Evolutionary conservation across 2,329 filamentous ascomycete genomes (phyloP), one percentile per base, ranked within the genome.

Genomic region (Fusarium albosuccineum): DNA sequence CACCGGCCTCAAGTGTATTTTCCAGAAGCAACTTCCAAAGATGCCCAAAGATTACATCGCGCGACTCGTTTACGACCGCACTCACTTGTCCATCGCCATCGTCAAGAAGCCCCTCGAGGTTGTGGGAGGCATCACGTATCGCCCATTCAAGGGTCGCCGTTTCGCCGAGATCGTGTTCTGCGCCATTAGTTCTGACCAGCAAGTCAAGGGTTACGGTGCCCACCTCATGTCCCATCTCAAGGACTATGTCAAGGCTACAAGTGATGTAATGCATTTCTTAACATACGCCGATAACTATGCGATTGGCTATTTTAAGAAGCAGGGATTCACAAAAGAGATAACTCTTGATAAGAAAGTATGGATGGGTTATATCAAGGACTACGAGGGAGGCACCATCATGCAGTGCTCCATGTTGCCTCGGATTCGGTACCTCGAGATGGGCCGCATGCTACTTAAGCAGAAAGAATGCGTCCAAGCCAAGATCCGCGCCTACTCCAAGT

Each of bases 341-440:
- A 97, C 94, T 0, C 87, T 99, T 1, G 92, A 96, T 61, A 92
- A 90, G 73, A 89, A 91, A 3, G 90, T 93, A 4, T 99, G 96
- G 96, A 98, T 98, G 96, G 96, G 96, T 3, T 99, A 98, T 74
- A 99, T 99, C 83, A 99, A 99, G 77, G 96, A 99, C 77, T 99
- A 99, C 78, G 96, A 99, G 80, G 96, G 96, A 60, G 96, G 96
- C 60, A 99, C 96, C 0, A 97, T 99, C 64, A 99, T 99, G 96
- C 96, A 99, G 81, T 99, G 96, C 76, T 93, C 92, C 53, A 98
- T 99, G 96, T 86, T 99, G 17, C 95, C 95, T 8, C 92, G 92
- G 66, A 93, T 98, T 56, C 92, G 96, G 50, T 99, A 99, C 79
- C 89, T 99, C 6, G 95, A 99, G 78, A 89, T 90, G 74, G 92